These are phyloP conservation scores for Euphorbia lathyris DNA, from an alignment of 345 rosid species.

Conservation along the genomic window DNA sequence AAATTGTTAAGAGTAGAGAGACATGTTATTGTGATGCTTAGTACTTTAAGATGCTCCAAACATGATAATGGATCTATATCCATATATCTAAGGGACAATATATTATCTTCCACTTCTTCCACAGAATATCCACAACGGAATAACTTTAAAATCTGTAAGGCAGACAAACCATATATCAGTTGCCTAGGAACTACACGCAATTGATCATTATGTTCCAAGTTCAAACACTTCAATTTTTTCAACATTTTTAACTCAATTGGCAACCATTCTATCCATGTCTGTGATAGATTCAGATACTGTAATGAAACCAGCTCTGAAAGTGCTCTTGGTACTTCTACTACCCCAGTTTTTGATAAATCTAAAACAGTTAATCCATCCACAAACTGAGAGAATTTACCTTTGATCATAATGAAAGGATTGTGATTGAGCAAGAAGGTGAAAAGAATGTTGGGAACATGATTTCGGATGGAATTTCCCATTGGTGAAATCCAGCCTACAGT, in stretches of 20 bases:
- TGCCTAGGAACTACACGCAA: not conserved
- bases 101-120: not conserved
- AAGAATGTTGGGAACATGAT: not conserved
- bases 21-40: too few relatives aligned
- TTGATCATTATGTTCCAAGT: not conserved
- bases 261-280: not conserved
- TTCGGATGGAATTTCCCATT: not conserved
- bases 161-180: not conserved
- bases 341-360: not conserved
- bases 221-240: slow-evolving; percentile 5
- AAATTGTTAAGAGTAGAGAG: not conserved
- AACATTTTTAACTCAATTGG: not conserved
- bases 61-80: not conserved
- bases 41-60: not conserved
- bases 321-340: not conserved
- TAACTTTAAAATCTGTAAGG: not conserved
- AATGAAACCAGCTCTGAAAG: not conserved
- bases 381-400: not conserved
- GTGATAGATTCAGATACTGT: not conserved
- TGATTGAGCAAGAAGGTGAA: not conserved
- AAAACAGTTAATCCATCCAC: not conserved
- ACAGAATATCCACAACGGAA: not conserved
- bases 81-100: not conserved
- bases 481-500: not conserved
- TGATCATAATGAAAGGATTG: not conserved